Evolutionary conservation across 1,284 basidiomycete species (phyloP).

Genomic region (Cryptococcus amylolentus): DNA sequence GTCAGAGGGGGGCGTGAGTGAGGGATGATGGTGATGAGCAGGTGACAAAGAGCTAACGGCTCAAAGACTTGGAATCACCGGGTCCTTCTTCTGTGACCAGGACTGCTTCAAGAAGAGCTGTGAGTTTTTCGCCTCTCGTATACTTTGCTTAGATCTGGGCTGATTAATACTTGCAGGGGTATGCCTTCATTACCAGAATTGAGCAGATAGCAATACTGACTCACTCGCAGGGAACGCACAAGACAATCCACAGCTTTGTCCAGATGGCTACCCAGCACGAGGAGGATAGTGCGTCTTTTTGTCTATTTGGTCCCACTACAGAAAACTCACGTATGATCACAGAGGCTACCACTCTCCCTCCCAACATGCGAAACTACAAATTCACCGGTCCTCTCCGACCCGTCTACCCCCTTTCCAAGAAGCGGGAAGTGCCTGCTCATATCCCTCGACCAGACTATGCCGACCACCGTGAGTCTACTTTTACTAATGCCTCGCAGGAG

Average conservation of each 20-base stretch:
- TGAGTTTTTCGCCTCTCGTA: slow-evolving; percentile 19
- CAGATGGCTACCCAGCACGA: slow-evolving; percentile 40
- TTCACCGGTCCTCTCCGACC: slow-evolving; percentile 49
- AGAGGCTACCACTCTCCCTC: slow-evolving; percentile 41
- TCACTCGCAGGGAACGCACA: slow-evolving; percentile 34
- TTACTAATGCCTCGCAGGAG: background rate
- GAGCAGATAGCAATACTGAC: too few species aligned
- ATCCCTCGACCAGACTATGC: slow-evolving; percentile 50
- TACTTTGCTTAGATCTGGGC: background rate
- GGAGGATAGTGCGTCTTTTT: slow-evolving; percentile 27
- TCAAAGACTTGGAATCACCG: slow-evolving; percentile 46
- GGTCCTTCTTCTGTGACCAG: slow-evolving; percentile 52
- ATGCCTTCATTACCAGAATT: too few species aligned
- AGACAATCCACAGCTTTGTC: slow-evolving; percentile 47
- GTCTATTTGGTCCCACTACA: background rate
- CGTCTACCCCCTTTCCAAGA: slow-evolving; percentile 47
- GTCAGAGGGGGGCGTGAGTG: background rate
- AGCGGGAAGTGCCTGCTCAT: slow-evolving; percentile 43
- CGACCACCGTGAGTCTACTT: slow-evolving; percentile 45
- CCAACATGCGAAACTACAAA: slow-evolving; percentile 42
- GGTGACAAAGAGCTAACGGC: background rate
- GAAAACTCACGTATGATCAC: background rate
- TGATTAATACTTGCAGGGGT: slow-evolving; percentile 23
- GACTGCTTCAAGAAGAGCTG: slow-evolving; percentile 52
- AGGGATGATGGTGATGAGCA: background rate